phyloP scores from a whole-genome alignment of 2,329 filamentous ascomycete genomes.

The Diplodia sapinea region DNA sequence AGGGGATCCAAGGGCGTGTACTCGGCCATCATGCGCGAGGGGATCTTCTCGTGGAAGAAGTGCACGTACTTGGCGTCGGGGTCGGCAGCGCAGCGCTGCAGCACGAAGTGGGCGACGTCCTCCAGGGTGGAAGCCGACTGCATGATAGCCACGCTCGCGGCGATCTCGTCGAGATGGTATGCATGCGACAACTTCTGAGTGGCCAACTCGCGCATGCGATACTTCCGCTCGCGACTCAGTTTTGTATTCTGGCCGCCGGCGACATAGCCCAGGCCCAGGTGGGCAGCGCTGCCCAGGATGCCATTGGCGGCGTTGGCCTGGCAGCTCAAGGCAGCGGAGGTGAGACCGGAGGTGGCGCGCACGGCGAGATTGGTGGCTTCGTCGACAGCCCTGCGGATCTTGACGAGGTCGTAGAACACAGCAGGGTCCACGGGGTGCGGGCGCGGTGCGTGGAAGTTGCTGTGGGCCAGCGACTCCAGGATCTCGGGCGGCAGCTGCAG shows the following conservation, averaged over 20 bases:
- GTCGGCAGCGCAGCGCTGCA: slow-evolving; percentile 71
- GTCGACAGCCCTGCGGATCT: slow-evolving; percentile 79
- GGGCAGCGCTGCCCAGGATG: slow-evolving; percentile 57
- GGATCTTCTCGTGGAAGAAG: slow-evolving; percentile 91
- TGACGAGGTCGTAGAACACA: slow-evolving; percentile 82
- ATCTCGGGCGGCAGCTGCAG: slow-evolving; percentile 78
- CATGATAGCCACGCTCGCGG: slow-evolving; percentile 82
- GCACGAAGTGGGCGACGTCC: slow-evolving; percentile 73
- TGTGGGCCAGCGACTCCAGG: slow-evolving; percentile 77
- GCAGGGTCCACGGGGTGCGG: slow-evolving; percentile 80
- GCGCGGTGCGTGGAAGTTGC: slow-evolving; percentile 77
- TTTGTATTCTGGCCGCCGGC: slow-evolving; percentile 62
- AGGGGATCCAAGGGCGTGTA: slow-evolving; percentile 71
- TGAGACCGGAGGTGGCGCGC: slow-evolving; percentile 75
- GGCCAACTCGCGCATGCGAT: slow-evolving; percentile 80
- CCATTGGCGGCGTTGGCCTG: slow-evolving; percentile 59
- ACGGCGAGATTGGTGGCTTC: slow-evolving; percentile 80
- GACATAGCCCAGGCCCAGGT: slow-evolving; percentile 63
- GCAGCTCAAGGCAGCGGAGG: slow-evolving; percentile 67
- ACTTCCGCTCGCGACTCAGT: slow-evolving; percentile 76
- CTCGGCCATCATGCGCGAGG: slow-evolving; percentile 73
- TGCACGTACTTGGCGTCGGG: slow-evolving; percentile 84
- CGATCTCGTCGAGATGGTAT: slow-evolving; percentile 82
- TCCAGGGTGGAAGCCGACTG: slow-evolving; percentile 78
- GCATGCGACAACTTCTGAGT: slow-evolving; percentile 77